A percentile compares a stretch with the other conserved stretches of the same genome.
These are phyloP conservation scores for Candolleomyces aberdarensis DNA, from an alignment of 768 basidiomycete species.

Conservation along the genomic window DNA sequence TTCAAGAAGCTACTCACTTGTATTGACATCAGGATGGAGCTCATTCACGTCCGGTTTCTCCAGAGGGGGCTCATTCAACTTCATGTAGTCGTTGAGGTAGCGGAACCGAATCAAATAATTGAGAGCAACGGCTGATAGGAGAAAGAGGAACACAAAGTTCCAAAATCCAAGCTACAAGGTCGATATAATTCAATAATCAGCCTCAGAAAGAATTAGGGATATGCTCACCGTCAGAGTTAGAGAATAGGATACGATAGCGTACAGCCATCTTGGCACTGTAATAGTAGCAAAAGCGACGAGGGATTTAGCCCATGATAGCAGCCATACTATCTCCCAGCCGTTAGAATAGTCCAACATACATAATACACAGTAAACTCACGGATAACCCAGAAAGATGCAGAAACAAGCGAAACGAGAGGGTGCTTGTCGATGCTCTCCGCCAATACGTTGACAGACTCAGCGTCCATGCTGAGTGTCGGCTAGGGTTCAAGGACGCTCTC, in stretches of 20 bases:
- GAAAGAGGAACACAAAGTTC: constrained; percentile 79
- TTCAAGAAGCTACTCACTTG: constrained; percentile 31
- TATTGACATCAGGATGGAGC: constrained; percentile 89
- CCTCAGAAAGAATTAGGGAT: neutral
- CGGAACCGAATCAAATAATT: constrained; percentile 86
- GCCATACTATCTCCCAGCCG: constrained; percentile 55
- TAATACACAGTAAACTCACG: constrained; percentile 43
- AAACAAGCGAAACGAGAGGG: constrained; percentile 71
- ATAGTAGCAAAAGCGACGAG: constrained; percentile 81
- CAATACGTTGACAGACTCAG: constrained; percentile 21
- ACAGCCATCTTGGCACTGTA: constrained; percentile 75
- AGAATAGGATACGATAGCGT: constrained; percentile 78
- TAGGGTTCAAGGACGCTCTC: neutral
- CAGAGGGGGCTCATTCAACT: constrained; percentile 78
- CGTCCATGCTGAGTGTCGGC: constrained; percentile 28
- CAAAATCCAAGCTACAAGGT: constrained; percentile 78
- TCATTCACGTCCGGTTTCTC: constrained; percentile 82
- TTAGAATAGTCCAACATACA: neutral
- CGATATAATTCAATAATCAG: constrained; percentile 7
- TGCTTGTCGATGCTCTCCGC: constrained; percentile 45
- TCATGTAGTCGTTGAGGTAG: constrained; percentile 72
- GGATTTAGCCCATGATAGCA: constrained; percentile 72
- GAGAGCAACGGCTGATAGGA: constrained; percentile 58
- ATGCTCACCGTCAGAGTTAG: constrained; percentile 77
- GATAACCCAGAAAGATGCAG: constrained; percentile 83